Conservation (phyloP, 208 protist species). For the Trypanosoma cruzi region DNA sequence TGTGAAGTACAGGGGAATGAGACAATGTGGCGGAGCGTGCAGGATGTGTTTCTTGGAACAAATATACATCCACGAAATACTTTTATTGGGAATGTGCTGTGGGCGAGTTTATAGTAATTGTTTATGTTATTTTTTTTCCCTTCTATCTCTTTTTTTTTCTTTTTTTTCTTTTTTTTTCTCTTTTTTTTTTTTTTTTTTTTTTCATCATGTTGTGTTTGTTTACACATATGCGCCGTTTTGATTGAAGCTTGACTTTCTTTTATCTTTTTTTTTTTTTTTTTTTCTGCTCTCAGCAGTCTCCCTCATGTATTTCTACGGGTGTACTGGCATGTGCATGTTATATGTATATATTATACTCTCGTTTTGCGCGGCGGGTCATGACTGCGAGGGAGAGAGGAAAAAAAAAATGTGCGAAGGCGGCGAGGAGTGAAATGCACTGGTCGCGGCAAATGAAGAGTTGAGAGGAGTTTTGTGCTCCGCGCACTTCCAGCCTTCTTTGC, state of each 20-base stretch:
- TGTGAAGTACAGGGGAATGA: neutral
- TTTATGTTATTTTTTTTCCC: conserved; percentile 5
- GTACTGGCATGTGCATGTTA: no score
- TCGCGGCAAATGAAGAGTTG: neutral
- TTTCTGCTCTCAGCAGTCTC: neutral
- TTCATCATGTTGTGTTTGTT: neutral
- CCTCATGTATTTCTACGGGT: no score
- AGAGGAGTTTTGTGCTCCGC: neutral
- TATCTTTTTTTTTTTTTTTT: conserved; percentile 9
- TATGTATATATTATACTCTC: no score
- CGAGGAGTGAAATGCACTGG: neutral
- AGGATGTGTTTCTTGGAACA: neutral
- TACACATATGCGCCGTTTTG: neutral
- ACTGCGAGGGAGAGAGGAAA: no score
- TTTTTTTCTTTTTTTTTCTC: neutral
- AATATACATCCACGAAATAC: neutral
- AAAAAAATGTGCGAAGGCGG: neutral
- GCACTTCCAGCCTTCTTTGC: neutral
- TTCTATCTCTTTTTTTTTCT: conserved; percentile 13
- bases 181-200: conserved; percentile 16
- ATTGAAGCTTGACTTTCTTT: conserved; percentile 16
- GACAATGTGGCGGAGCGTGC: neutral
- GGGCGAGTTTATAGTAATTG: neutral
- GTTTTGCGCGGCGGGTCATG: no score
- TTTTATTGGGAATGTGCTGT: neutral